Conservation (phyloP, 2,329 filamentous ascomycete genomes). For the Arthrobotrys iridis region DNA sequence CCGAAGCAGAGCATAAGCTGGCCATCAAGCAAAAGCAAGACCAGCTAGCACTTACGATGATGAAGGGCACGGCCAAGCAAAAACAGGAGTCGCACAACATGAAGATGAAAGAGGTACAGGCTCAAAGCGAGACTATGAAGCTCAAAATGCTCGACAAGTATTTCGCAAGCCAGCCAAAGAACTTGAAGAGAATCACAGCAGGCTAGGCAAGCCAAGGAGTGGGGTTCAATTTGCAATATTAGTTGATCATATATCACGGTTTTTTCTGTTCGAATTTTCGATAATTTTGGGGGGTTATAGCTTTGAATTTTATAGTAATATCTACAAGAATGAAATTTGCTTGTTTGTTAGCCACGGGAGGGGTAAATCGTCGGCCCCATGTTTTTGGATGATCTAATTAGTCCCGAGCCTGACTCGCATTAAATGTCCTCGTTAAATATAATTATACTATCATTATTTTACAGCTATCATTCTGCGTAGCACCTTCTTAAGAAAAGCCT, state of each 20-base stretch:
- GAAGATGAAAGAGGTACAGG: constrained; percentile 11
- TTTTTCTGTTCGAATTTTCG: no score
- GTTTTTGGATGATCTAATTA: no score
- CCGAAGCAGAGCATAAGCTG: constrained; percentile 8
- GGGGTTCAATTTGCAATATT: neutral
- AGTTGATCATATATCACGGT: no score
- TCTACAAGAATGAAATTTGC: no score
- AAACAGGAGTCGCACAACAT: constrained; percentile 7
- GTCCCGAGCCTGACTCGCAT: no score
- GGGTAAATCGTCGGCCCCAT: no score
- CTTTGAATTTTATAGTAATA: neutral
- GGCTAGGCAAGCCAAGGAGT: neutral
- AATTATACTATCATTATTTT: no score
- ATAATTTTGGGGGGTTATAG: neutral
- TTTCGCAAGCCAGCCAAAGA: constrained; percentile 6
- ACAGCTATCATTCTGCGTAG: no score
- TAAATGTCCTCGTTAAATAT: no score
- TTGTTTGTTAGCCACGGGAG: no score
- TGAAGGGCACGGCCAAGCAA: constrained; percentile 20
- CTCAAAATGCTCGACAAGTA: constrained; percentile 11
- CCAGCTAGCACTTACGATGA: constrained; percentile 3
- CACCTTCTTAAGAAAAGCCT: no score
- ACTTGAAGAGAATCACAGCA: constrained; percentile 20
- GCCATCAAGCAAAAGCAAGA: constrained; percentile 15
- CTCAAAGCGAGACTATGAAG: constrained; percentile 13